Base-by-base conservation (phyloP, 176 grass and related monocot species). In the Carex cristatella region DNA sequence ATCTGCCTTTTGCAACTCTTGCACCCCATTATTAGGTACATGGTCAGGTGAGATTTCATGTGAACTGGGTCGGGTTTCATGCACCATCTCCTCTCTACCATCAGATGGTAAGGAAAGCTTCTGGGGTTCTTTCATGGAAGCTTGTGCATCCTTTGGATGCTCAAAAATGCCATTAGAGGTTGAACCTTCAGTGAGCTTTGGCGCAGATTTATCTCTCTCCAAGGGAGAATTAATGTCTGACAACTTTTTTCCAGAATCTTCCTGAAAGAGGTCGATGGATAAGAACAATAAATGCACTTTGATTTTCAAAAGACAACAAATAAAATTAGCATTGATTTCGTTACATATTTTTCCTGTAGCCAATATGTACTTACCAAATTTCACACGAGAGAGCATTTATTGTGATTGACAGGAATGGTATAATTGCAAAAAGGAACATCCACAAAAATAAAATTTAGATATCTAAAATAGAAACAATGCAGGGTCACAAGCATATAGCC, bases 41-140 rank as follows among this genome's bases (percentile, higher is more conserved):
- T 42, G 35, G 84, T 79, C 90, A 84, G 83, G 86, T 5, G 67
- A 85, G 61, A 85, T 59, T 66, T 94, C 89, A 84, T 83, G 68
- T 44, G 37, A 27, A 37, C 48, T 61, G 83, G 70, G 78, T 83
- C 88, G 81, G 81, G 18, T 66, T 65, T 70, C 84, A 70, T 88
- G 88, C 23, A 84, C 79, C 83, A 88, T 84, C 59, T 83, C 49
- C 83, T 73, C 79, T 82, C 66, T 86, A 82, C 77, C 48, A 53
- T 85, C 84, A 51, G 93, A 88, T 85, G 79, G 82, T 69, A 84
- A 51, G 12, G 61, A 67, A 83, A 85, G 85, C 76, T 93, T 98
- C 79, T 92, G 91, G 89, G 91, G 93, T 73, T 99, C 96, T 99
- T 91, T 92, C 87, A 60, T 85, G 56, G 80, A 55, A 87, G 85